A percentile compares a stretch with the other conserved stretches of the same genome.
Evolutionary conservation across 305 asterid species (phyloP).

Genomic region (Coffea humblotiana): DNA sequence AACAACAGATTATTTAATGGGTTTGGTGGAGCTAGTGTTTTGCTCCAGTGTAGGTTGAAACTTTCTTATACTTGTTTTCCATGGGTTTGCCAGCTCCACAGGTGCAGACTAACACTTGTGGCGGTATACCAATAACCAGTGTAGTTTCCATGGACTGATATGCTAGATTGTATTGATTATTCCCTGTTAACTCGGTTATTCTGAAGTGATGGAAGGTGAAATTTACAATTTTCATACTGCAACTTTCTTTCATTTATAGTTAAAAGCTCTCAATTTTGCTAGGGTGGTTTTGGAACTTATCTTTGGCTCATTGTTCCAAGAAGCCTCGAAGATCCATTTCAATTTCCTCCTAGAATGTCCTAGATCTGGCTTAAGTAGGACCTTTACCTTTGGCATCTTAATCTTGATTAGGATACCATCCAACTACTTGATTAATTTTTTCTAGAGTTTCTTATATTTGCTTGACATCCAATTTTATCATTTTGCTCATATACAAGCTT

Average conservation of each 20-base stretch:
- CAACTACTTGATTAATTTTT: background rate
- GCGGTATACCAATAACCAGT: background rate
- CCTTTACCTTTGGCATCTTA: background rate
- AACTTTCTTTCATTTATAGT: background rate
- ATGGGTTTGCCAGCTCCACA: background rate
- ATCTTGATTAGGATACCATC: background rate
- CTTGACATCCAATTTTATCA: background rate
- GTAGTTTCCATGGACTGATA: background rate
- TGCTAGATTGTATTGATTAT: background rate
- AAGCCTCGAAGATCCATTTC: background rate
- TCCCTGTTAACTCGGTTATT: background rate
- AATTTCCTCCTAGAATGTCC: background rate
- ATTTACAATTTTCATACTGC: background rate
- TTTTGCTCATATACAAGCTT: background rate
- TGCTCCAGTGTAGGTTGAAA: background rate
- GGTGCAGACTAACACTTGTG: background rate
- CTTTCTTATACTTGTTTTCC: background rate
- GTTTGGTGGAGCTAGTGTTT: background rate
- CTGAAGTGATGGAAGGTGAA: background rate
- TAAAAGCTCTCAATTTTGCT: background rate
- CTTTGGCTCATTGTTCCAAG: background rate
- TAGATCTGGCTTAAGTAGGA: background rate
- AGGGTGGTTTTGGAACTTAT: background rate
- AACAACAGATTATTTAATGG: background rate
- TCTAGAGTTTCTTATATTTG: background rate